Base-by-base conservation (phyloP, 1,139 yeast genomes). In the Pichia cactophila region DNA sequence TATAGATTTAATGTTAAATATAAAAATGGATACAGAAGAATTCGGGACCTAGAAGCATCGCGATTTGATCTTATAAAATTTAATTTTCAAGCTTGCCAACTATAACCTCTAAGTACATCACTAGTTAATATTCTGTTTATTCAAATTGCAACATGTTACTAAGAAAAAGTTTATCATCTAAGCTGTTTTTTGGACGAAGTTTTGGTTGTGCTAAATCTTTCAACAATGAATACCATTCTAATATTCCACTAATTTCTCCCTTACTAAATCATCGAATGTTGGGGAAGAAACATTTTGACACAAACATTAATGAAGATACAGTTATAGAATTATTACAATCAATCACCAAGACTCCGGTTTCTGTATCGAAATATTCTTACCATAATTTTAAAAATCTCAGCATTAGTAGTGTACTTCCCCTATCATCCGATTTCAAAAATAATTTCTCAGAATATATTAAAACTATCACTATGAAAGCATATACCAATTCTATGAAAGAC, bases 261-360 rank as follows among this genome's bases (percentile, higher is more conserved):
- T 8, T 50, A 26, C 17, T 50, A 3, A 50, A 44, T 20, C 45
- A 50, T 31, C 29, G 52, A 31, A 37, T 50, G 44, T 44, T 50
- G 14, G 53, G 50, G n/a, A 43, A 48, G 37, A 41, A 50, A n/a
- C 49, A 50, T 31, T 47, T 50, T 33, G 29, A 44, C 23, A 33
- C 50, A 4, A 44, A 37, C 38, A 45, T 52, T 7, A 54, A 56
- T 26, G 59, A 57, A 41, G 54, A 54, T 8, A 44, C 54, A 5
- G 50, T 59, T 42, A 37, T 60, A 16, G 58, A 58, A 26, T 42
- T 55, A 12, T 42, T 61, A 14, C 50, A 46, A 31, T 43, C 49
- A 26, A 44, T 60, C 11, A 52, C 62, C 2, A 39, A 49, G 6
- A 39, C 23, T 1, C 61, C 61, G 1, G 58, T 59, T n/a, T 48